Conservation (phyloP, 2,329 filamentous ascomycete species). For the Aspergillus chevalieri region DNA sequence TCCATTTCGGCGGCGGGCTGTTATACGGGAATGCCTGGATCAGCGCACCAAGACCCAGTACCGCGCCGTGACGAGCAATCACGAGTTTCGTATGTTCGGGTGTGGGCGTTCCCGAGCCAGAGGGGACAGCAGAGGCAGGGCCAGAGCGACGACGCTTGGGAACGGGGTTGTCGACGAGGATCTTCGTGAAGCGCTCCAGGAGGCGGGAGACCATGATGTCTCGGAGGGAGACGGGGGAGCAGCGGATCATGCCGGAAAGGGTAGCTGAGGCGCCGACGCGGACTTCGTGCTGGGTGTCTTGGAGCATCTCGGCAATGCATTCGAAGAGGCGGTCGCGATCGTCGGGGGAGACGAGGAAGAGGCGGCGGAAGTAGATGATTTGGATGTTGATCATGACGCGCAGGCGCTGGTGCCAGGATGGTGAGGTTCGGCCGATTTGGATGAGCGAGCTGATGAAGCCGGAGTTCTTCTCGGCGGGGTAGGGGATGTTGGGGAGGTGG, state of each 20-base stretch:
- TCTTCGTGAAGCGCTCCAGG: conserved; percentile 69
- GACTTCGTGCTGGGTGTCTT: conserved; percentile 87
- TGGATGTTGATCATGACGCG: conserved; percentile 97
- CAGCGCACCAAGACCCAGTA: conserved; percentile 81
- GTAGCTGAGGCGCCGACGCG: conserved; percentile 88
- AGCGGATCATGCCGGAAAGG: conserved; percentile 94
- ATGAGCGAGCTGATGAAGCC: conserved; percentile 82
- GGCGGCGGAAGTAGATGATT: conserved; percentile 92
- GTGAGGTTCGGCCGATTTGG: conserved; percentile 73
- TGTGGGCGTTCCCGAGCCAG: conserved; percentile 43
- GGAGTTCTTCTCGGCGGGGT: conserved; percentile 76
- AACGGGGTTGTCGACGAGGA: conserved; percentile 77
- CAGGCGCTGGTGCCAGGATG: conserved; percentile 92
- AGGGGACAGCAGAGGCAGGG: conserved; percentile 38
- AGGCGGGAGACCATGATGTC: conserved; percentile 69
- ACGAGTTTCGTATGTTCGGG: conserved; percentile 64
- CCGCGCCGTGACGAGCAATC: conserved; percentile 78
- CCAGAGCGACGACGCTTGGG: conserved; percentile 46
- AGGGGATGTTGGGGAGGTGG: conserved; percentile 90
- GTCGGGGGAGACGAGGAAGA: conserved; percentile 72
- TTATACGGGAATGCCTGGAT: conserved; percentile 96
- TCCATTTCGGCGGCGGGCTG: conserved; percentile 85
- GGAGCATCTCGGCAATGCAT: conserved; percentile 92
- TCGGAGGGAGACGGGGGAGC: conserved; percentile 75
- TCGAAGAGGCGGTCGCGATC: conserved; percentile 79